Evolutionary conservation across 345 rosid species (phyloP).

Genomic region (Boechera divaricarpa): DNA sequence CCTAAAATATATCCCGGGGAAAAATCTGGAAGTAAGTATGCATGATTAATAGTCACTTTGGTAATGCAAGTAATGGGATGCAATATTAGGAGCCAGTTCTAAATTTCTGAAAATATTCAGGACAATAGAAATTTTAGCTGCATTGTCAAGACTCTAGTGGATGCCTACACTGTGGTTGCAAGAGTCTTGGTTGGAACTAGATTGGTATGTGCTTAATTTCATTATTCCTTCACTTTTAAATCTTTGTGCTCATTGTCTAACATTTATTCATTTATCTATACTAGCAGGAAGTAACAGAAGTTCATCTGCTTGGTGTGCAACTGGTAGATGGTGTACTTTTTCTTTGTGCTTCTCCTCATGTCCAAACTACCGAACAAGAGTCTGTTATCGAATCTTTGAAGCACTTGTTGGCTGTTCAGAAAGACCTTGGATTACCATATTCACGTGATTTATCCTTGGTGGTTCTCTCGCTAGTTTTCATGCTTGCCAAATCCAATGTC

Average conservation of each 20-base stretch:
- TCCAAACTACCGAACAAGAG: constrained; percentile 51
- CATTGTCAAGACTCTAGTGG: constrained; percentile 59
- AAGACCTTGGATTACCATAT: constrained; percentile 66
- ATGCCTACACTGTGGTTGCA: constrained; percentile 65
- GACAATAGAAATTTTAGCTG: constrained; percentile 55
- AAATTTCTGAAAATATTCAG: constrained; percentile 53
- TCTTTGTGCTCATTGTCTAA: background rate
- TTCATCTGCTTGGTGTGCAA: constrained; percentile 64
- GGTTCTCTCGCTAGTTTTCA: constrained; percentile 57
- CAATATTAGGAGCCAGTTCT: background rate
- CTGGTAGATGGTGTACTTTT: constrained; percentile 63
- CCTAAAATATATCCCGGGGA: constrained; percentile 57
- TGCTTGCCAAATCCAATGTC: constrained; percentile 67
- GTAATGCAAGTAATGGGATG: constrained; percentile 7
- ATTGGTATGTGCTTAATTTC: constrained; percentile 55
- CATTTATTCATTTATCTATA: constrained; percentile 27
- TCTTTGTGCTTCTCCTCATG: constrained; percentile 48
- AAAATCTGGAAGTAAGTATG: constrained; percentile 58
- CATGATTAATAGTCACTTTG: constrained; percentile 3
- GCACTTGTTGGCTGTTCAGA: constrained; percentile 66
- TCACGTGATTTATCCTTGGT: constrained; percentile 57
- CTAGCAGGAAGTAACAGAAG: constrained; percentile 58
- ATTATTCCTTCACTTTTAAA: constrained; percentile 14
- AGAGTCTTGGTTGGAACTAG: constrained; percentile 57
- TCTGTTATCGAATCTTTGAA: constrained; percentile 60